A percentile compares a stretch with the other conserved stretches of the same genome.
phyloP scores from a whole-genome alignment of 2,329 filamentous ascomycete species.

The Pseudonectria buxi region DNA sequence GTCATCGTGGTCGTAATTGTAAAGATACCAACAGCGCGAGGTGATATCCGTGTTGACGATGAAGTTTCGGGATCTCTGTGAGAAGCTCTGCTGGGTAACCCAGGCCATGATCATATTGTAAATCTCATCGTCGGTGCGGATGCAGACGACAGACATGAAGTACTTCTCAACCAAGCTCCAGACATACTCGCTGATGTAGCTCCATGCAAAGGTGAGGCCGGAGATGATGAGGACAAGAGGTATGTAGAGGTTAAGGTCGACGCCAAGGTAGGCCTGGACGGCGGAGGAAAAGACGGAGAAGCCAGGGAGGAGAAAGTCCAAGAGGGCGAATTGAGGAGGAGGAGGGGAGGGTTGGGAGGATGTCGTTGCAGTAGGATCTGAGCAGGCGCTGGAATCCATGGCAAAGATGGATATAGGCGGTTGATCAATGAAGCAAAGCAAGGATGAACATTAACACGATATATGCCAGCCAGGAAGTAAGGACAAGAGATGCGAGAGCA shows the following conservation, averaged over 20 bases:
- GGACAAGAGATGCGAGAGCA: too few relatives aligned
- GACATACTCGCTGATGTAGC: conserved; percentile 44
- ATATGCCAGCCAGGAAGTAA: too few relatives aligned
- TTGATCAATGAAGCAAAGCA: conserved; percentile 2
- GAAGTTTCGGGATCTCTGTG: conserved; percentile 52
- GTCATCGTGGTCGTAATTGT: conserved; percentile 41
- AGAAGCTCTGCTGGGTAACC: conserved; percentile 57
- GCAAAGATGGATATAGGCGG: conserved; percentile 3
- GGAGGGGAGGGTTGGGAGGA: conserved; percentile 4
- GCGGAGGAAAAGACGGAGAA: conserved; percentile 51
- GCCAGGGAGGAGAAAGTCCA: conserved; percentile 61
- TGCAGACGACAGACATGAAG: conserved; percentile 59
- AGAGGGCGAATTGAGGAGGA: conserved; percentile 37
- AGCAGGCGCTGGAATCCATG: conserved; percentile 21
- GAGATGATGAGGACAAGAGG: conserved; percentile 47
- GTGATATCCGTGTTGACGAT: conserved; percentile 58
- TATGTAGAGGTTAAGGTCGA: conserved; percentile 58
- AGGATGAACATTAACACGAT: too few relatives aligned
- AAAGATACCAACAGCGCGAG: conserved; percentile 44
- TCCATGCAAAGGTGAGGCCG: conserved; percentile 42
- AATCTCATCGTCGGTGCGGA: conserved; percentile 63
- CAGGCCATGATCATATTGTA: conserved; percentile 68
- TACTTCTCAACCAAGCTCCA: conserved; percentile 43
- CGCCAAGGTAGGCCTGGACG: conserved; percentile 48
- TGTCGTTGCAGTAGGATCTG: conserved; percentile 3